Evolutionary conservation across 306 rosid species (phyloP).

Genomic region (Begonia masoniana): DNA sequence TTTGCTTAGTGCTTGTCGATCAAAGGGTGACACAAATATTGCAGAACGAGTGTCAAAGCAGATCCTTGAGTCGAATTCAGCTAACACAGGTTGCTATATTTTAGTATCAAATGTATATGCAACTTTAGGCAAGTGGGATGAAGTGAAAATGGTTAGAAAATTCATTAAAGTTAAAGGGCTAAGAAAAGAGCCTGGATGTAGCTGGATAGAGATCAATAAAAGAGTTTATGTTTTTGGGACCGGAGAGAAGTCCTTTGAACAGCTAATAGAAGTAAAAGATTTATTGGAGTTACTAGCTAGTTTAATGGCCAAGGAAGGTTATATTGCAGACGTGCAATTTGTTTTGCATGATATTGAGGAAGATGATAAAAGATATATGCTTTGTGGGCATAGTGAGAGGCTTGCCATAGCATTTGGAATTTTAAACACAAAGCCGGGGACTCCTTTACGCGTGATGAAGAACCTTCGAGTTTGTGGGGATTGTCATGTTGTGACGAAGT

Average conservation of each 20-base stretch:
- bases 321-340: conserved; percentile 13
- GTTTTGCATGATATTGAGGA: conserved; percentile 10
- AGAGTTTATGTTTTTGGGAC: conserved; percentile 16
- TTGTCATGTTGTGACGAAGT: conserved; percentile 17
- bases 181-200: conserved; percentile 57
- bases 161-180: conserved; percentile 33
- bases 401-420: conserved; percentile 15
- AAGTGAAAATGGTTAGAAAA: conserved; percentile 34
- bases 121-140: conserved; percentile 55
- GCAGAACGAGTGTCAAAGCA: conserved; percentile 30
- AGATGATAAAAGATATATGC: conserved; percentile 14
- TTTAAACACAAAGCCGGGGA: conserved; percentile 16
- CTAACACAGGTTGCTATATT: conserved; percentile 30
- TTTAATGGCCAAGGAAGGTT: conserved; percentile 16
- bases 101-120: conserved; percentile 48
- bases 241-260: conserved; percentile 17
- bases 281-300: neutral
- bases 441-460: conserved; percentile 17
- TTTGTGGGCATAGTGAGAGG: conserved; percentile 11
- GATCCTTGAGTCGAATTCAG: conserved; percentile 23
- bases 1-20: conserved; percentile 57
- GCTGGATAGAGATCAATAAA: conserved; percentile 39
- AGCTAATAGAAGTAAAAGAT: conserved; percentile 4
- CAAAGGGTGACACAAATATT: conserved; percentile 30
- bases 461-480: conserved; percentile 16